Conservation (phyloP, 2,329 filamentous ascomycete genomes). For the Cladophialophora exuberans region DNA sequence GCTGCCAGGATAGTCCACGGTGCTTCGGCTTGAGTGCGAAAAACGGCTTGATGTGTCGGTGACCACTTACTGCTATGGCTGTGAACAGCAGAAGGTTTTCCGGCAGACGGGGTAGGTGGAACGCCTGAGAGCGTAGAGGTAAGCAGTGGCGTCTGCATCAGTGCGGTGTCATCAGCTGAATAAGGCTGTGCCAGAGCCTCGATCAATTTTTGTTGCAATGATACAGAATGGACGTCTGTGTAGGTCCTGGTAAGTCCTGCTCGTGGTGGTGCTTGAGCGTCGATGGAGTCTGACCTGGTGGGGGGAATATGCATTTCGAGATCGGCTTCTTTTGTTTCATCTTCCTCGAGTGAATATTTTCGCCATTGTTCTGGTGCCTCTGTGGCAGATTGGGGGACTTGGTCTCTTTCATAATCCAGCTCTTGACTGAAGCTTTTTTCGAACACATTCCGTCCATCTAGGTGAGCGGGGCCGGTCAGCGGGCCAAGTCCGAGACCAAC, state of each 20-base stretch:
- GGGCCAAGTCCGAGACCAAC: constrained; percentile 65
- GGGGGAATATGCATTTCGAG: constrained; percentile 28
- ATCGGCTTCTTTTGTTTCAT: constrained; percentile 25
- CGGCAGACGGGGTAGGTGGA: constrained; percentile 11
- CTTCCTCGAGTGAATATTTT: constrained; percentile 27
- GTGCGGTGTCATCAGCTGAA: constrained; percentile 54
- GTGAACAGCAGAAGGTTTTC: constrained; percentile 63
- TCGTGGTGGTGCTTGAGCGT: constrained; percentile 55
- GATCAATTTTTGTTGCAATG: constrained; percentile 79
- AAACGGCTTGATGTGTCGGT: constrained; percentile 91
- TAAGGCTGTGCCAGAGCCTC: constrained; percentile 86
- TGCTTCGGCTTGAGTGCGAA: constrained; percentile 86
- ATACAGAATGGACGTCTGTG: constrained; percentile 77
- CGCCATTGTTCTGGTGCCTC: constrained; percentile 14
- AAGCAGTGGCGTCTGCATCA: constrained; percentile 43
- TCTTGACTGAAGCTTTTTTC: constrained; percentile 73
- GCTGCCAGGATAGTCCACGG: constrained; percentile 97
- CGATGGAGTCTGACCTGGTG: constrained; percentile 26
- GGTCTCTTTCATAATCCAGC: constrained; percentile 48
- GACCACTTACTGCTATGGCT: constrained; percentile 88
- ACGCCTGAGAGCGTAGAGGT: constrained; percentile 27
- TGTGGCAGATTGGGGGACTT: constrained; percentile 27
- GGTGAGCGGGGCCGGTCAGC: constrained; percentile 76
- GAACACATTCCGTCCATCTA: constrained; percentile 78
- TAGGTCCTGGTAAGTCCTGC: constrained; percentile 80